A percentile compares a stretch with the other conserved stretches of the same genome.
These are phyloP conservation scores for Brassica carinata DNA, from an alignment of 345 rosid species.

Conservation along the genomic window DNA sequence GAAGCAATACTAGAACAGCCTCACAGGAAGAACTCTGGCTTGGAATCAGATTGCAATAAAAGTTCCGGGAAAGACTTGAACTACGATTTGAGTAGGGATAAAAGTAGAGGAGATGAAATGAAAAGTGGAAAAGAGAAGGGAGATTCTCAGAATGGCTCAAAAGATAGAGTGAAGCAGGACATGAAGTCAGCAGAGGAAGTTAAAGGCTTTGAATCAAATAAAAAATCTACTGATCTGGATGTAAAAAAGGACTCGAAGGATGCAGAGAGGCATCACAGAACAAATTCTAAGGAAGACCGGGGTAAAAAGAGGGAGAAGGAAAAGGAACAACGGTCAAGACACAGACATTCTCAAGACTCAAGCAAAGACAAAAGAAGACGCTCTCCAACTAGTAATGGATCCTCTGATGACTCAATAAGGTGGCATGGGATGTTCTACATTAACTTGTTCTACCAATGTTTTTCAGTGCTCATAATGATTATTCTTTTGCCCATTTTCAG, in stretches of 20 bases:
- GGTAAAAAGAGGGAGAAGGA: conserved; percentile 46
- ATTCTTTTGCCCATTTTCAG: conserved; percentile 42
- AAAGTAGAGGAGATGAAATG: conserved; percentile 47
- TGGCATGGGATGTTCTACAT: conserved; percentile 1
- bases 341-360: conserved; percentile 50
- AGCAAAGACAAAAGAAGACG: conserved; percentile 69
- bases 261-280: conserved; percentile 52
- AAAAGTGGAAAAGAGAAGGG: conserved; percentile 54
- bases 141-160: conserved; percentile 51
- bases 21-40: conserved; percentile 44
- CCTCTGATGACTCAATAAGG: conserved; percentile 57
- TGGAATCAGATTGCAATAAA: conserved; percentile 44
- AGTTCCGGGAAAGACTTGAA: conserved; percentile 44
- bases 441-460: conserved; percentile 5
- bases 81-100: conserved; percentile 42
- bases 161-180: conserved; percentile 51
- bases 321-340: conserved; percentile 60
- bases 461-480: neutral
- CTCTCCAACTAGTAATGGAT: conserved; percentile 64
- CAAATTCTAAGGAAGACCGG: conserved; percentile 53
- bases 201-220: conserved; percentile 59
- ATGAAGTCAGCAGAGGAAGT: conserved; percentile 49
- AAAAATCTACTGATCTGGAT: conserved; percentile 45
- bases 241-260: conserved; percentile 58
- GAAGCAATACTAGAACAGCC: conserved; percentile 38